Percentiles rank a stretch among this genome's conserved stretches.
Evolutionary conservation across 352 stramenopile species (phyloP).

Genomic region (Pythium sp.): DNA sequence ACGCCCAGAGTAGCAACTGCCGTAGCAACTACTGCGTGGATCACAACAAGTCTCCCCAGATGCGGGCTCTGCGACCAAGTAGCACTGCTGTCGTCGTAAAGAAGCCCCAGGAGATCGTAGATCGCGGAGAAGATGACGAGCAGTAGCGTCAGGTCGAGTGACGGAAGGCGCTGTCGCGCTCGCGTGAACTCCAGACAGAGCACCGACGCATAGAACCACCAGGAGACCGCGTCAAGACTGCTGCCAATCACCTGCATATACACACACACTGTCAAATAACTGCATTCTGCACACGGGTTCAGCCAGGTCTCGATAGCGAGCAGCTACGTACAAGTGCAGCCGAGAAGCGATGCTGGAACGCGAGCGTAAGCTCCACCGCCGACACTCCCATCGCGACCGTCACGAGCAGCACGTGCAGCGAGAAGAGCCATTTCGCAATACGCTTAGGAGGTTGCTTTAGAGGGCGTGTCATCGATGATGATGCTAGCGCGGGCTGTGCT

Average conservation of each 20-base stretch:
- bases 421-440: conserved; percentile 17
- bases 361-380: conserved; percentile 22
- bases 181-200: conserved; percentile 15
- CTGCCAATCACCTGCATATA: conserved; percentile 16
- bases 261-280: not conserved
- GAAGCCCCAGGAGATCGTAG: conserved; percentile 9
- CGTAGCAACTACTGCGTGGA: not conserved
- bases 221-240: conserved; percentile 16
- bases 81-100: not conserved
- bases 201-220: conserved; percentile 20
- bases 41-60: not conserved
- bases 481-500: not conserved
- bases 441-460: not conserved
- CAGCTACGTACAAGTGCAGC: conserved; percentile 30
- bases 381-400: conserved; percentile 23
- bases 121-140: conserved; percentile 19
- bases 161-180: not conserved
- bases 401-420: conserved; percentile 31
- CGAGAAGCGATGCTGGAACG: conserved; percentile 25
- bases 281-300: not conserved
- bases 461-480: not conserved
- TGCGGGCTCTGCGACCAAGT: not conserved
- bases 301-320: not conserved
- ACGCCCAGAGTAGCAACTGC: conserved; percentile 12
- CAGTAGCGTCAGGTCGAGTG: conserved; percentile 8